Base-by-base conservation (phyloP, 257 asterid species). In the Gentiana dahurica region DNA sequence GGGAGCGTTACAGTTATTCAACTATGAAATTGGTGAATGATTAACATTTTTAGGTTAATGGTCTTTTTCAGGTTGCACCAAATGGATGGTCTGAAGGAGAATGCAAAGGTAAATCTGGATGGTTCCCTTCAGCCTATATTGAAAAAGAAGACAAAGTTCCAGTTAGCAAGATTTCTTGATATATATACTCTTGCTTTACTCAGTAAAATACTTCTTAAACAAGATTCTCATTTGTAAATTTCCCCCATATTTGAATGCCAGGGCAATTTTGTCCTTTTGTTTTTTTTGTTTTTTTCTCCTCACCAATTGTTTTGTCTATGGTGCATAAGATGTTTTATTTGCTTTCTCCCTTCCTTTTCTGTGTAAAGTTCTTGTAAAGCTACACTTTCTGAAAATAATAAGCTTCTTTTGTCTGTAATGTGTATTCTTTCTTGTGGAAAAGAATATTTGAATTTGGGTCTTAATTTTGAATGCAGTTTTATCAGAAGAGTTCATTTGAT, bases 1-100 rank as follows among this genome's bases (percentile, higher is more conserved):
- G 24, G 24, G 24, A 1, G 24, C 24, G 24, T 24, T 24, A 11
- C 49, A 51, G 1, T 6, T 15, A 32, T 2, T 55, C 36, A 41
- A 7, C 32, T 57, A 49, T 37, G 55, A 33, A 57, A 49, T 53
- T 2, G 8, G 46, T 2, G 46, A 41, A 1, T 33, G 46, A 35
- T 50, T 33, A 12, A 34, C 24, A 47, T 51, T 53, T 54, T 15
- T n/a, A 11, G 49, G 24, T 44, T 4, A 12, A 13, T 48, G 34
- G 67, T 33, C 8, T 8, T 53, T 37, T 12, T 54, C 59, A 87
- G 98, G 95, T 75, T 44, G 70, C 82, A 63, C 69, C 80, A 5
- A 79, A 78, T 68, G 98, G 98, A 64, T 91, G 98, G 98, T 91
- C 95, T 0, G 98, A 91, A 80, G 98, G 98, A 65, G 98, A 91